These are phyloP conservation scores for Tremella fuciformis DNA, from an alignment of 768 basidiomycete genomes.

Conservation along the genomic window DNA sequence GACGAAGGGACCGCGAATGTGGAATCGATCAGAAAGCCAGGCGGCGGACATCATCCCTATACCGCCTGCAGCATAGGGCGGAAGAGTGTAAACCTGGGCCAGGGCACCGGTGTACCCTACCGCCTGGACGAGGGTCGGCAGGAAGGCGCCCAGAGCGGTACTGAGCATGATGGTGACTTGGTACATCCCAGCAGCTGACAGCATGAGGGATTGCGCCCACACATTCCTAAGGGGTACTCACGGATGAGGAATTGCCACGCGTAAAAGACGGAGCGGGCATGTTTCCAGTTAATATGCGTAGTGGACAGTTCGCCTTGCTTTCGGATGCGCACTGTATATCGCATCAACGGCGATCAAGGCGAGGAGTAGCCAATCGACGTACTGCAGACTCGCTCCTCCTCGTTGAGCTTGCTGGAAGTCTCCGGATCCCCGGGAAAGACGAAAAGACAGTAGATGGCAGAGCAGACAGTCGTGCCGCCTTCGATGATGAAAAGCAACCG, in stretches of 20 bases:
- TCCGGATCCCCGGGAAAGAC: constrained; percentile 12
- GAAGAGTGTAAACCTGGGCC: constrained; percentile 21
- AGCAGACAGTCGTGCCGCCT: constrained; percentile 47
- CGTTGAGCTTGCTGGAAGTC: constrained; percentile 9
- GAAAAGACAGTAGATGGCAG: constrained; percentile 56
- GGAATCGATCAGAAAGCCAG: constrained; percentile 12
- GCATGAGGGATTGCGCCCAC: neutral
- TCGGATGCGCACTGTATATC: constrained; percentile 11
- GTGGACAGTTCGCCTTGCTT: constrained; percentile 1
- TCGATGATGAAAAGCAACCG: constrained; percentile 61
- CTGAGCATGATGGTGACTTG: constrained; percentile 14
- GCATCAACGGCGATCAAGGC: too few species aligned
- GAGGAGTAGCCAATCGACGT: too few species aligned
- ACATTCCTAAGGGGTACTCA: neutral
- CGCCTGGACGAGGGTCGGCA: constrained; percentile 22
- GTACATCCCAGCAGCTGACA: constrained; percentile 7
- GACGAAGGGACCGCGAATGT: constrained; percentile 11
- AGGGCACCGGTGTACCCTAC: constrained; percentile 14
- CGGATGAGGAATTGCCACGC: neutral
- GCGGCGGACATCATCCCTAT: constrained; percentile 15
- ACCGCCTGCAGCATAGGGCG: too few species aligned
- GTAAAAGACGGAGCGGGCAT: constrained; percentile 10
- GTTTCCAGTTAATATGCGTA: constrained; percentile 27
- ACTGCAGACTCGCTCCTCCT: constrained; percentile 20
- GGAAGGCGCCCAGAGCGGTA: constrained; percentile 22